phyloP scores from a whole-genome alignment of 139 green algal species.

The Chlorella sp. region DNA sequence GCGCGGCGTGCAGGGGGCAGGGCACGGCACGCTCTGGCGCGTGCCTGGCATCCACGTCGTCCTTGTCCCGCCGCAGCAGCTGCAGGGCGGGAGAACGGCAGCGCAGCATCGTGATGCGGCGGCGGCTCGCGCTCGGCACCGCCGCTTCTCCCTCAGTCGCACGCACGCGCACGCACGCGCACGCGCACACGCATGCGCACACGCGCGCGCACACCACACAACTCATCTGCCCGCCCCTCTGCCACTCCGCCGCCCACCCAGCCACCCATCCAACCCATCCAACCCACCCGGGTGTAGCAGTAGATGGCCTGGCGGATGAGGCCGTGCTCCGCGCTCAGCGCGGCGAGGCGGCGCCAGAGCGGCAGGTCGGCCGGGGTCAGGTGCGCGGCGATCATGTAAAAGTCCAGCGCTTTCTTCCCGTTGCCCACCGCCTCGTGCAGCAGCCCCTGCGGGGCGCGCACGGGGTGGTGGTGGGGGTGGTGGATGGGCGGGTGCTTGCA shows the following conservation, averaged over 20 bases:
- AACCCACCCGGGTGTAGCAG: conserved; percentile 73
- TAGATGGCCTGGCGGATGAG: conserved; percentile 86
- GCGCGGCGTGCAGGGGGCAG: too few relatives aligned
- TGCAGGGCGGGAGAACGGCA: conserved; percentile 10
- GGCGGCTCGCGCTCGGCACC: too few relatives aligned
- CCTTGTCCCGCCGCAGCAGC: conserved; percentile 53
- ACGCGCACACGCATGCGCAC: neutral
- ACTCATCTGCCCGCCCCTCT: too few relatives aligned
- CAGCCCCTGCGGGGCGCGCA: too few relatives aligned
- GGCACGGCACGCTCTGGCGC: too few relatives aligned
- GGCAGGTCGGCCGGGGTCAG: conserved; percentile 74
- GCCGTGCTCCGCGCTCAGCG: conserved; percentile 64
- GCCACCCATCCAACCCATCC: neutral
- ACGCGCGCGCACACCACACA: neutral
- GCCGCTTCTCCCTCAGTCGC: too few relatives aligned
- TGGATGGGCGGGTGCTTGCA: too few relatives aligned
- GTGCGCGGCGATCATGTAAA: conserved; percentile 93
- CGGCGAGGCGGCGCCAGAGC: conserved; percentile 81
- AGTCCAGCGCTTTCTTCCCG: conserved; percentile 76
- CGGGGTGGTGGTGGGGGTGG: too few relatives aligned
- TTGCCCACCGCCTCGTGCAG: conserved; percentile 73
- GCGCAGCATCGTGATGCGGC: too few relatives aligned
- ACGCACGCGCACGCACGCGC: too few relatives aligned
- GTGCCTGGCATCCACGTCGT: conserved; percentile 72
- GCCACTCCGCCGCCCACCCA: neutral